These are phyloP conservation scores for Trichothecium roseum DNA, from an alignment of 2,329 filamentous ascomycete species.

Conservation along the genomic window DNA sequence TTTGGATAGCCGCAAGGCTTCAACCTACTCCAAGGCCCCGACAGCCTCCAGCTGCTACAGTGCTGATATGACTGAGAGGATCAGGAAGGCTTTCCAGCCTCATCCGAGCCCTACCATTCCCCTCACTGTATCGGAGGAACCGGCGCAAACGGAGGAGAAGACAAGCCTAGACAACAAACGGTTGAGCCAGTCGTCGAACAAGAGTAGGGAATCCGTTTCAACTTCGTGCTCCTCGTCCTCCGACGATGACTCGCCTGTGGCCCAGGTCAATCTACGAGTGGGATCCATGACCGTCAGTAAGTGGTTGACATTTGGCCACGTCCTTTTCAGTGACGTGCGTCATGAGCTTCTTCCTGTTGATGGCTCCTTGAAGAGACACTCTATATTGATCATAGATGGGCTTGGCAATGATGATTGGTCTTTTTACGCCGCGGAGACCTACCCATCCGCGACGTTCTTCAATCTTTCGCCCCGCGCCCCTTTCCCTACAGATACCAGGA, in stretches of 20 bases:
- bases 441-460: conserved; percentile 64
- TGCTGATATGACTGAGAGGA: conserved; percentile 41
- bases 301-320: conserved; percentile 77
- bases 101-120: conserved; percentile 31
- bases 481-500: conserved; percentile 32
- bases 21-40: conserved; percentile 20
- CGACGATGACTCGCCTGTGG: conserved; percentile 51
- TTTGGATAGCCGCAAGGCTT: conserved; percentile 19
- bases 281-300: conserved; percentile 80
- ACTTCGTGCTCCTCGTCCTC: conserved; percentile 32
- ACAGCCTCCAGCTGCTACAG: conserved; percentile 42
- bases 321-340: conserved; percentile 70
- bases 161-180: neutral
- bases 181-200: conserved; percentile 4
- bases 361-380: conserved; percentile 34
- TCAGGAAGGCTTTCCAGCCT: conserved; percentile 36
- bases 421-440: conserved; percentile 74
- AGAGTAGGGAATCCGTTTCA: conserved; percentile 11
- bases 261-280: conserved; percentile 66
- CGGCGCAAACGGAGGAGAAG: conserved; percentile 9
- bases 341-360: conserved; percentile 49
- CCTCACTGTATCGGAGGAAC: conserved; percentile 30
- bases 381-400: conserved; percentile 69
- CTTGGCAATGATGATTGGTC: conserved; percentile 86
- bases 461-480: conserved; percentile 56